Evolutionary conservation across 1,139 yeast species (phyloP), one percentile per base, ranked within the genome.

Genomic region (Hemisphaericaspora xylanilytica): DNA sequence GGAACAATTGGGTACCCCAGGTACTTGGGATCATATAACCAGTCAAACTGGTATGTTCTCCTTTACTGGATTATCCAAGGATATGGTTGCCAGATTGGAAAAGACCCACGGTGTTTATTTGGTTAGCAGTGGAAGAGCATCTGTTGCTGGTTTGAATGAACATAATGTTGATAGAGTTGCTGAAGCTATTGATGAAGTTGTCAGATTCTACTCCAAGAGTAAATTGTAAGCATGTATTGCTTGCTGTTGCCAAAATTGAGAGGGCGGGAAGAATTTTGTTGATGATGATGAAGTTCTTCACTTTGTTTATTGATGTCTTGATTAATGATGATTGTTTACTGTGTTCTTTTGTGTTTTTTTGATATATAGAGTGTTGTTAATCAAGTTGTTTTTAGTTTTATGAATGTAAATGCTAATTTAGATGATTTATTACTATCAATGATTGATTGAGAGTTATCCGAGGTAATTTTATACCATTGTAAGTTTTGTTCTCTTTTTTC

Each of bases 41-140:
- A 73, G 76, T 48, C 97, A 92, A 68, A 85, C 87, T 45, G 98
- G 98, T 52, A 92, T 92, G 98, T 92, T 92, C 64, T 88, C 96
- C 40, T 92, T 82, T 67, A 90, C 97, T 18, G 97, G 96, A 2
- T 74, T 92, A 51, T 66, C 75, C 16, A 72, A 84, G 18, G 87
- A 82, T 37, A 92, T 88, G 80, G 97, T 87, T 38, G 78, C 76
- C 42, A 75, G 86, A 50, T 75, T 90, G 45, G 95, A 88, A 58
- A 63, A 74, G 50, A 78, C 80, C 50, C 95, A 85, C 62, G 94
- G 84, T 16, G 81, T 90, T 40, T 85, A 85, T 57, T 59, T 85
- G 61, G 90, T 85, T 39, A 67, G 83, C 38, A 79, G 88, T 40
- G 97, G 98, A 37, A 82, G 98, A 64, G 94, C 95, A 45, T 85